Conservation (phyloP, 768 basidiomycete species). For the Agaricus bisporus region DNA sequence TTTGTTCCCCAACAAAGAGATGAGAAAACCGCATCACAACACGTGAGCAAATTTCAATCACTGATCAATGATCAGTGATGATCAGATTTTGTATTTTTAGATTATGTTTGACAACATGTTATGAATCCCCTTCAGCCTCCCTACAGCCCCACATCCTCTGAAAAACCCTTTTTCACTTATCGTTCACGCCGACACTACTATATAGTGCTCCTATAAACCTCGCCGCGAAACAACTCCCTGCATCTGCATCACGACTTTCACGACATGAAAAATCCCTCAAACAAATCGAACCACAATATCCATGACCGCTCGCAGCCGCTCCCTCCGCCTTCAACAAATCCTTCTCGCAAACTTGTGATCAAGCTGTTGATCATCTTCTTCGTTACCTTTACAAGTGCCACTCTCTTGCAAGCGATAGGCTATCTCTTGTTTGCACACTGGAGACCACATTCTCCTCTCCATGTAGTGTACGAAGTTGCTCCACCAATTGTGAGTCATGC, state of each 20-base stretch:
- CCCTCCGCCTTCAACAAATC: neutral
- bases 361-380: neutral
- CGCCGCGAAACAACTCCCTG: too few species aligned
- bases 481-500: neutral
- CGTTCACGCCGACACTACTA: too few species aligned
- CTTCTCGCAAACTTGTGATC: neutral
- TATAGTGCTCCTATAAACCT: too few species aligned
- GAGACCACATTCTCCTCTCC: neutral
- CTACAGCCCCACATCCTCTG: too few species aligned
- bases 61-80: neutral
- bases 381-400: neutral
- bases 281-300: neutral
- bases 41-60: neutral
- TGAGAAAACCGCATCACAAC: neutral
- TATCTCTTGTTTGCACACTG: neutral
- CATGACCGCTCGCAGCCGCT: neutral
- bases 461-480: neutral
- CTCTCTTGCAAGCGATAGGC: neutral
- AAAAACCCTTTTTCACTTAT: too few species aligned
- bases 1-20: constrained; percentile 2
- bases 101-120: too few species aligned
- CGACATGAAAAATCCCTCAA: neutral
- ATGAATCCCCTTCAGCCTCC: too few species aligned
- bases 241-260: neutral
- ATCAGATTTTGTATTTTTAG: too few species aligned